phyloP scores from a whole-genome alignment of 495 filamentous ascomycete genomes.

The Immersiella caudata region DNA sequence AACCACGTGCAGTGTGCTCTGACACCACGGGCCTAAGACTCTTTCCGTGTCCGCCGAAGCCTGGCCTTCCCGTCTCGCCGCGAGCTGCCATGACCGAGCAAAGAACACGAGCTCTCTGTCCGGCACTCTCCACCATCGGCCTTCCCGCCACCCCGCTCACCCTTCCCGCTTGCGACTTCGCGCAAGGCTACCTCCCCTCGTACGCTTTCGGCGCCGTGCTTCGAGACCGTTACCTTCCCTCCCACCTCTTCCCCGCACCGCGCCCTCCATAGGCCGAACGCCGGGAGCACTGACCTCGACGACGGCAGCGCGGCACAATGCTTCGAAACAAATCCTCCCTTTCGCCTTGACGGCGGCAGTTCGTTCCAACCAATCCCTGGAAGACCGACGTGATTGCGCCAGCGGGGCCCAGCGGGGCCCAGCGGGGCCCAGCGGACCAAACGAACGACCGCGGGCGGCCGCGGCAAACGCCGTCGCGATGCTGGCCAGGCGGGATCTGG shows the following conservation, averaged over 20 bases:
- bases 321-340: slow-evolving; percentile 10
- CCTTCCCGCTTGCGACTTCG: slow-evolving; percentile 3
- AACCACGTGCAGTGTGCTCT: slow-evolving; percentile 7
- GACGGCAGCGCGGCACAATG: slow-evolving; percentile 2
- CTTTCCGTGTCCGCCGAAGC: neutral
- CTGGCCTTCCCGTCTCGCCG: neutral
- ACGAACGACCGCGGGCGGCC: neutral
- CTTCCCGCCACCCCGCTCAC: neutral
- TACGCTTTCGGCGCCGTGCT: neutral
- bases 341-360: slow-evolving; percentile 14
- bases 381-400: neutral
- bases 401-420: no score
- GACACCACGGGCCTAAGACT: neutral
- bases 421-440: neutral
- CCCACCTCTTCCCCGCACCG: neutral
- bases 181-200: neutral
- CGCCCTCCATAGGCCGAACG: neutral
- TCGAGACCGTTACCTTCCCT: slow-evolving; percentile 10
- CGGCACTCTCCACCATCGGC: slow-evolving; percentile 4
- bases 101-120: neutral
- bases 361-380: neutral
- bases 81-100: neutral
- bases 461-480: neutral
- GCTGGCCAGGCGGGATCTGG: neutral
- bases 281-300: slow-evolving; percentile 18